Base-by-base conservation (phyloP, 345 rosid genomes). In the Acer saccharum region DNA sequence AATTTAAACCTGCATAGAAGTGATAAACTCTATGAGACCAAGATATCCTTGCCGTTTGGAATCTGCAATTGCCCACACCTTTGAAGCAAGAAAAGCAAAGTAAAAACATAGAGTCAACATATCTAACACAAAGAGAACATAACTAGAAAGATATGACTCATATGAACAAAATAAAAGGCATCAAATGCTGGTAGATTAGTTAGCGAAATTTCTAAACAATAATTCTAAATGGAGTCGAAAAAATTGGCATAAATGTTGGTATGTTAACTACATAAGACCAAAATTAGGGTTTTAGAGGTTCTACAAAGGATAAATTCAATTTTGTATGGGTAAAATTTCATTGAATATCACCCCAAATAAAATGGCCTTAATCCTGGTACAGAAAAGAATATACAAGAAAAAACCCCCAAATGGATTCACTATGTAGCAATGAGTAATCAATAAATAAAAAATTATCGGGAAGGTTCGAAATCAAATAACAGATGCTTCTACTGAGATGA, bases 11-110 rank as follows among this genome's bases (percentile, higher is more conserved):
- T 90, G 90, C 91, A 95, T 95, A 64, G 97, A 90, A 75, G 76
- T 73, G 20, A 90, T 75, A 81, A 93, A 95, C 74, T 95, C 98
- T 69, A 57, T 83, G 79, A 93, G 87, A 73, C 95, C 93, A 72
- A 93, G 94, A 81, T 85, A 95, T 71, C 98, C 96, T 65, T 91
- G 98, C 52, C 97, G 82, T 84, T 88, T 95, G 41, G 97, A 88
- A 89, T 93, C 98, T 46, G 98, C 92, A 80, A 89, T 90, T 7
- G 99, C 96, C 99, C 99, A 95, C 39, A 93, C 89, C 99, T 95
- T 78, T 44, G n/a, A 23, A 39, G 71, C 66, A 10, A 46, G 76
- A 20, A 12, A 68, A 73, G 11, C 58, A 65, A 63, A 23, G 43
- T 71, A 76, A 62, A 43, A 13, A 70, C 23, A 55, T 5, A 13